phyloP scores from a whole-genome alignment of 208 protist genomes.

The Leishmania aethiopica region DNA sequence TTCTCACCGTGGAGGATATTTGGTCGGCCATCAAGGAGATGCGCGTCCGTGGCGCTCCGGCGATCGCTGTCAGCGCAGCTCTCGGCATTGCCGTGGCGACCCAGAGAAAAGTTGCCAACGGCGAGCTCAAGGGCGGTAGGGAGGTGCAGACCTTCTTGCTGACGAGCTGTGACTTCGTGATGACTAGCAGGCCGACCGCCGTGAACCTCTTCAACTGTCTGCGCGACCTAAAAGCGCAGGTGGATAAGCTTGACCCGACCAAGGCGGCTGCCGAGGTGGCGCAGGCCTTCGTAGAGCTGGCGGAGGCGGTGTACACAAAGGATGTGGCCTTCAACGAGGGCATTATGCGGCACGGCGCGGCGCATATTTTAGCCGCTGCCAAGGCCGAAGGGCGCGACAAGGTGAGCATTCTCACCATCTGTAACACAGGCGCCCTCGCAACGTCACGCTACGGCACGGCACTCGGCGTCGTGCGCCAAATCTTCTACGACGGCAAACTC shows the following conservation, averaged over 20 bases:
- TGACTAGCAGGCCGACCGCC: constrained; percentile 93
- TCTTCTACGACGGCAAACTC: constrained; percentile 84
- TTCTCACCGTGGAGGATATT: constrained; percentile 85
- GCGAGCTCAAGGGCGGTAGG: constrained; percentile 28
- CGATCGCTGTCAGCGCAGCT: constrained; percentile 95
- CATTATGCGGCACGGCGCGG: constrained; percentile 90
- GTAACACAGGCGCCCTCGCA: constrained; percentile 95
- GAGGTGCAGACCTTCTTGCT: constrained; percentile 63
- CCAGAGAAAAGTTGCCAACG: constrained; percentile 32
- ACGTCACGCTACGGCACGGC: constrained; percentile 94
- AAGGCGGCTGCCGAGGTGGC: constrained; percentile 39
- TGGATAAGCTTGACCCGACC: constrained; percentile 31
- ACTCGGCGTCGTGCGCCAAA: constrained; percentile 91
- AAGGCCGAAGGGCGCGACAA: constrained; percentile 21
- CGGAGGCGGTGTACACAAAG: constrained; percentile 86
- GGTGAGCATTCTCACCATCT: constrained; percentile 92
- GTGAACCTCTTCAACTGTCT: constrained; percentile 96
- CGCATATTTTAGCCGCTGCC: constrained; percentile 70
- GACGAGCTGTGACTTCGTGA: constrained; percentile 87
- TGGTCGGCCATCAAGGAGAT: constrained; percentile 93
- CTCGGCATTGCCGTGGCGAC: constrained; percentile 92
- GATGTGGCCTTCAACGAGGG: constrained; percentile 92
- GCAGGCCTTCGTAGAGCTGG: constrained; percentile 62
- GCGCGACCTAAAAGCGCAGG: constrained; percentile 50
- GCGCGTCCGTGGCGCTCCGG: constrained; percentile 95